A percentile compares a stretch with the other conserved stretches of the same genome.
These are phyloP conservation scores for Dryas drummondii DNA, from an alignment of 306 rosid species.

Conservation along the genomic window DNA sequence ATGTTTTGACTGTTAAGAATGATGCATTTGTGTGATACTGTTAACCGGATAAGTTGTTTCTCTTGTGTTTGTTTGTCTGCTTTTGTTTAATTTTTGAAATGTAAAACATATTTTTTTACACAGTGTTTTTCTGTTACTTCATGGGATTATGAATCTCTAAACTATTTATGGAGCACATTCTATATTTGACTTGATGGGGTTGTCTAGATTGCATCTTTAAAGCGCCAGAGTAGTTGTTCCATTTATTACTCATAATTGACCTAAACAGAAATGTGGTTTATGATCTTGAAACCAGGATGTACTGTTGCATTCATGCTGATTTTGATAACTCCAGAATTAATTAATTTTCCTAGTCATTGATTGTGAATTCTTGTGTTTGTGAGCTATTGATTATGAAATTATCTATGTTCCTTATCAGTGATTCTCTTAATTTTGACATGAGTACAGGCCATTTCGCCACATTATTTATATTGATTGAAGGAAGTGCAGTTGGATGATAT, in stretches of 20 bases:
- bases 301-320: background rate
- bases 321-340: background rate
- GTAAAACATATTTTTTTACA: background rate
- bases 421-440: background rate
- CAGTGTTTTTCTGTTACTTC: background rate
- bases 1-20: background rate
- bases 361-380: background rate
- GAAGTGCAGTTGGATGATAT: constrained; percentile 28
- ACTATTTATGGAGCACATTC: background rate
- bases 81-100: background rate
- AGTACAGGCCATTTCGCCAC: background rate
- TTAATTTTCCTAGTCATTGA: background rate
- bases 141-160: background rate
- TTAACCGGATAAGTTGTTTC: background rate
- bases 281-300: background rate
- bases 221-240: background rate
- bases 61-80: background rate
- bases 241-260: background rate
- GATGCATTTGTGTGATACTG: constrained; percentile 3
- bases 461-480: constrained; percentile 21
- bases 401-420: background rate
- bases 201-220: background rate
- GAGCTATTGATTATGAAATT: background rate
- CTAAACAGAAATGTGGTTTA: background rate
- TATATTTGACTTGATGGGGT: background rate